phyloP scores from a whole-genome alignment of 2,329 filamentous ascomycete species.

The Colletotrichum siamense region DNA sequence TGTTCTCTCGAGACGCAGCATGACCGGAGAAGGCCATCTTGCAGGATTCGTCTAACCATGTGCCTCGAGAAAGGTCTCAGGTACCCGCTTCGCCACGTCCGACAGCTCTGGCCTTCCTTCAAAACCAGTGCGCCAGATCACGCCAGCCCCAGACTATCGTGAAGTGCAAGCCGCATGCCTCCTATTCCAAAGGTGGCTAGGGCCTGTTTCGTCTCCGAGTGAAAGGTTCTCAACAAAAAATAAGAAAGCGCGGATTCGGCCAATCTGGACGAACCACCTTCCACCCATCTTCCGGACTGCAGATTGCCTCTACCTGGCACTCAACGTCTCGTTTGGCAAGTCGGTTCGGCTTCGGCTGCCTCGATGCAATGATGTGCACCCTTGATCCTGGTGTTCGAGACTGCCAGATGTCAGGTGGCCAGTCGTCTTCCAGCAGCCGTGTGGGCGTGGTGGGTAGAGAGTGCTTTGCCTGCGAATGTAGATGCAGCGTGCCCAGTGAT shows the following conservation, averaged over 20 bases:
- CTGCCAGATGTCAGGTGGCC: neutral
- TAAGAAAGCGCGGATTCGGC: neutral
- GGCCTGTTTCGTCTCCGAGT: constrained; percentile 13
- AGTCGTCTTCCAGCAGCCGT: neutral
- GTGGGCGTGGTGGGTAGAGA: neutral
- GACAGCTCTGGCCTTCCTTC: neutral
- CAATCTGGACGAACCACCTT: neutral
- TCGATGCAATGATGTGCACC: neutral
- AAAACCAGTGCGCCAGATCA: neutral
- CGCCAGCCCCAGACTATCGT: constrained; percentile 12
- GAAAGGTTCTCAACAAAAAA: constrained; percentile 19
- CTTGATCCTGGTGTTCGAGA: constrained; percentile 8
- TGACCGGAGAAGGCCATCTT: neutral
- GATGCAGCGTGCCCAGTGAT: neutral
- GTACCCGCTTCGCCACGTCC: constrained; percentile 13
- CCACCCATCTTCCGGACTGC: neutral
- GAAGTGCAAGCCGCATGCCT: constrained; percentile 12
- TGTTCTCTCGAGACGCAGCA: neutral
- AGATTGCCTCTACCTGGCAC: neutral
- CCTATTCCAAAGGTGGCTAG: constrained; percentile 12
- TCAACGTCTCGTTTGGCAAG: neutral
- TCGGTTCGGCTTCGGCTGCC: neutral
- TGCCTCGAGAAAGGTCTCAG: constrained; percentile 14
- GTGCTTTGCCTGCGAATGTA: neutral
- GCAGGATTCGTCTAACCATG: neutral